These are phyloP conservation scores for Dactylellina sp. DNA, from an alignment of 2,329 filamentous ascomycete species.

Conservation along the genomic window DNA sequence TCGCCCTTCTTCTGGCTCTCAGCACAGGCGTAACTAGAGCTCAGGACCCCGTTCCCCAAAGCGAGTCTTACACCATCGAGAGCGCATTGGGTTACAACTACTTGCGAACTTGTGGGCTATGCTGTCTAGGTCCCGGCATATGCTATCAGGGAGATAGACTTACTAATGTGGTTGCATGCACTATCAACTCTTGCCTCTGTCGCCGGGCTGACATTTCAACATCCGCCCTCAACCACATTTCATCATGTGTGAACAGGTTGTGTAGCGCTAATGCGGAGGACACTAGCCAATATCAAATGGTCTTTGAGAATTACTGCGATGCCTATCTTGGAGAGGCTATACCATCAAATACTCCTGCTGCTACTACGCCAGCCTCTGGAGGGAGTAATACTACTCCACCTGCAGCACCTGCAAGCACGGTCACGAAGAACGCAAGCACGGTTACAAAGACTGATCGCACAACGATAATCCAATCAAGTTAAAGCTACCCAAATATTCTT, in stretches of 20 bases:
- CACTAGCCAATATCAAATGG: conserved; percentile 2
- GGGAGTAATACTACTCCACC: background rate
- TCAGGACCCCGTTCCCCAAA: conserved; percentile 8
- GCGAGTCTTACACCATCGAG: conserved; percentile 25
- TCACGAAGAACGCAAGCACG: conserved; percentile 15
- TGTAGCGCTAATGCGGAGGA: conserved; percentile 7
- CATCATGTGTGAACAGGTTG: conserved; percentile 11
- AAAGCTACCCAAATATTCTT: background rate
- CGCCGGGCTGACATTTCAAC: conserved; percentile 16
- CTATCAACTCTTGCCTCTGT: conserved; percentile 26
- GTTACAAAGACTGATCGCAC: conserved; percentile 11
- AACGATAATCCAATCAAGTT: conserved; percentile 11
- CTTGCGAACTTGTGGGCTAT: conserved; percentile 12
- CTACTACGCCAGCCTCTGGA: background rate
- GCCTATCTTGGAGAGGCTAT: conserved; percentile 14
- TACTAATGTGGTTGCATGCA: conserved; percentile 19
- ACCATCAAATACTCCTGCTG: background rate
- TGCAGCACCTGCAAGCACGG: conserved; percentile 12
- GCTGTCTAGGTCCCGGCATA: conserved; percentile 4
- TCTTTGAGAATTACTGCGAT: conserved; percentile 20
- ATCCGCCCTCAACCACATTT: conserved; percentile 15
- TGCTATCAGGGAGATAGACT: background rate
- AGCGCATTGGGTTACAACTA: conserved; percentile 23
- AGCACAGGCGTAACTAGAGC: background rate
- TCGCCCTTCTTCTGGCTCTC: background rate